These are phyloP conservation scores for Glebionis coronaria DNA, from an alignment of 129 eudicot species.

Conservation along the genomic window DNA sequence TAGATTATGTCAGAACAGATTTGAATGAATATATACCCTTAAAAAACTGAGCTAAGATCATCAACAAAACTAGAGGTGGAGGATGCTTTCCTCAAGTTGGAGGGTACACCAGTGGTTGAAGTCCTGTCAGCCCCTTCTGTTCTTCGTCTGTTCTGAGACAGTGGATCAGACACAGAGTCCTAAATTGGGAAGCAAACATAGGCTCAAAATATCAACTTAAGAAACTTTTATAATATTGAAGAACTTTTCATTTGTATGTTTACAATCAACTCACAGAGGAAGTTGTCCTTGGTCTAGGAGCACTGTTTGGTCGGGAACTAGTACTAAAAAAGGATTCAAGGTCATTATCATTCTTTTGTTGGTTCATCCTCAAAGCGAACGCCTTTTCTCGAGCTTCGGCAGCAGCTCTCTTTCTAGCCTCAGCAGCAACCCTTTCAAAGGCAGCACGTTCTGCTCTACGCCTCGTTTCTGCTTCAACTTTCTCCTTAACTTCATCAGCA, in stretches of 20 bases:
- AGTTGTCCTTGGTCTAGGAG: conserved; percentile 73
- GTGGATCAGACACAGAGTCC: conserved; percentile 22
- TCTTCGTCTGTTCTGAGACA: conserved; percentile 59
- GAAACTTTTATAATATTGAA: neutral
- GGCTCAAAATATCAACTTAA: too few relatives aligned
- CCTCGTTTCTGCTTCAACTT: conserved; percentile 42
- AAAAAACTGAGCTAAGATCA: conserved; percentile 83
- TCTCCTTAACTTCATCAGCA: conserved; percentile 72
- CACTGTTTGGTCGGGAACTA: conserved; percentile 78
- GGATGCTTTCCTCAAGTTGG: conserved; percentile 78
- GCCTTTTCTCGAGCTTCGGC: conserved; percentile 67
- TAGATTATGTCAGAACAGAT: neutral
- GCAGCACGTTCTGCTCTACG: conserved; percentile 1
- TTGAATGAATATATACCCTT: conserved; percentile 47
- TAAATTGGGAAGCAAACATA: neutral
- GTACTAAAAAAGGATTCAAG: conserved; percentile 72
- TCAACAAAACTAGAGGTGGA: conserved; percentile 76
- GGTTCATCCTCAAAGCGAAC: conserved; percentile 55
- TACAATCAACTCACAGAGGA: conserved; percentile 52
- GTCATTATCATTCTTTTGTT: conserved; percentile 82
- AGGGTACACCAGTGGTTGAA: conserved; percentile 46
- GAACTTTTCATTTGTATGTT: neutral
- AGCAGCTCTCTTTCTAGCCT: conserved; percentile 79
- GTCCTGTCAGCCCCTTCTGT: conserved; percentile 53
- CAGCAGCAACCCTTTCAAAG: conserved; percentile 42